phyloP scores from a whole-genome alignment of 345 rosid species.

The Cardamine chenopodiifolia region DNA sequence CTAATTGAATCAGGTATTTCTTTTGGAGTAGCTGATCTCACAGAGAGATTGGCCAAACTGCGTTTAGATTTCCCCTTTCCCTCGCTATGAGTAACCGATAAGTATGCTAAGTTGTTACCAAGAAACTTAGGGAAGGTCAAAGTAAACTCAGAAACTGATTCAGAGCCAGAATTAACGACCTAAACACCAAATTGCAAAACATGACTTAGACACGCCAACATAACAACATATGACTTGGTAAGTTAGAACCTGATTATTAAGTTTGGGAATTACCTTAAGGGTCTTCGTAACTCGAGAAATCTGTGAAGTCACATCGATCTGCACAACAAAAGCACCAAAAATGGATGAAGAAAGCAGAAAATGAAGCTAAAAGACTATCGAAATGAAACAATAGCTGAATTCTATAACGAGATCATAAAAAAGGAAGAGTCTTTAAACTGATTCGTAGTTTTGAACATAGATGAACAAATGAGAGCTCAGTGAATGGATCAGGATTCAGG shows the following conservation, averaged over 20 bases:
- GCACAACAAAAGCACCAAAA: conserved; percentile 36
- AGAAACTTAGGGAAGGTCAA: conserved; percentile 73
- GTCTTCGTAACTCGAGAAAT: conserved; percentile 69
- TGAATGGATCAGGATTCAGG: conserved; percentile 14
- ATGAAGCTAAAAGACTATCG: not conserved
- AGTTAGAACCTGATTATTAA: conserved; percentile 1
- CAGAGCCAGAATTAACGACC: conserved; percentile 76
- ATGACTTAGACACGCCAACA: conserved; percentile 15
- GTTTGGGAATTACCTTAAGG: conserved; percentile 57
- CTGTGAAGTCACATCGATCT: conserved; percentile 89
- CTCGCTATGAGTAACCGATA: conserved; percentile 53
- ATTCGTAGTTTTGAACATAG: conserved; percentile 4
- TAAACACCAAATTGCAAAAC: conserved; percentile 33
- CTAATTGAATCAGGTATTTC: conserved; percentile 65
- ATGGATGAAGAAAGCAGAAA: not conserved
- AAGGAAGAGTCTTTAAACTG: not conserved
- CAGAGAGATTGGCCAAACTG: conserved; percentile 50
- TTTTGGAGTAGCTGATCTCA: conserved; percentile 45
- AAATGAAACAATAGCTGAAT: not conserved
- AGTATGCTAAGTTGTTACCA: conserved; percentile 65
- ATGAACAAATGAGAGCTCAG: conserved; percentile 14
- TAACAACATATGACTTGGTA: not conserved
- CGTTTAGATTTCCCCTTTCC: conserved; percentile 76
- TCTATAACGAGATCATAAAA: not conserved
- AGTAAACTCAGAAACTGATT: conserved; percentile 65